Conservation (phyloP, 2,329 filamentous ascomycete species). For the Malbranchea zuffiana region DNA sequence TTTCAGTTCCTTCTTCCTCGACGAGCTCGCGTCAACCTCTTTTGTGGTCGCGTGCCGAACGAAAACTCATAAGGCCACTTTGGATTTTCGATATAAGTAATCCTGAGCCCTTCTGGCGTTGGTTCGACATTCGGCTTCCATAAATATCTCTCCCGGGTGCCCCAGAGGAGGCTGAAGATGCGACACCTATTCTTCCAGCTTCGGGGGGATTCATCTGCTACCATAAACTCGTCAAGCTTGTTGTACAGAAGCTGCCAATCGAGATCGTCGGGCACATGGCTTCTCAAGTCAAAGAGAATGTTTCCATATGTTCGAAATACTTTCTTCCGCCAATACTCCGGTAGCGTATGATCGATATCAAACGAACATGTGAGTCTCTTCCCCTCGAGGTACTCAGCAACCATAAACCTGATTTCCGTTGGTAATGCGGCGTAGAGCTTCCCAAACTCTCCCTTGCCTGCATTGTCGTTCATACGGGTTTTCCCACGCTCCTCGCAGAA, state of each 20-base stretch:
- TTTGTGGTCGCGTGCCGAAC: too few species aligned
- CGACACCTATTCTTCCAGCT: slow-evolving; percentile 2
- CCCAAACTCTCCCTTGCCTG: neutral
- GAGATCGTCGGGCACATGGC: neutral
- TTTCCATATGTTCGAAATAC: slow-evolving; percentile 1
- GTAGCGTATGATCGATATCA: slow-evolving; percentile 1
- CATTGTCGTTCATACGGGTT: neutral
- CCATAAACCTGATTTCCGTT: slow-evolving; percentile 2
- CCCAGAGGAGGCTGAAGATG: slow-evolving; percentile 4
- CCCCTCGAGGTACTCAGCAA: slow-evolving; percentile 3
- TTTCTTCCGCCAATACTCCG: slow-evolving; percentile 4
- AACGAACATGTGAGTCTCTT: neutral
- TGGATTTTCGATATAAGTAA: neutral
- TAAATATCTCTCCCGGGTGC: slow-evolving; percentile 1
- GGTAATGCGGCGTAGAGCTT: slow-evolving; percentile 4
- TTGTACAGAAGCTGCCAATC: slow-evolving; percentile 5
- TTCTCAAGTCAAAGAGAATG: neutral
- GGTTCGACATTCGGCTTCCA: slow-evolving; percentile 11
- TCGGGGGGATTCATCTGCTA: neutral
- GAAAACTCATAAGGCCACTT: too few species aligned
- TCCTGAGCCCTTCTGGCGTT: slow-evolving; percentile 11
- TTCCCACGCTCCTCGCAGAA: neutral
- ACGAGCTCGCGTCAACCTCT: too few species aligned
- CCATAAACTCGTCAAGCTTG: neutral
- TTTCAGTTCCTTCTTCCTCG: too few species aligned